Percentiles rank a stretch among this genome's conserved stretches.
phyloP scores from a whole-genome alignment of 345 rosid species.

The Nasturtium officinale region DNA sequence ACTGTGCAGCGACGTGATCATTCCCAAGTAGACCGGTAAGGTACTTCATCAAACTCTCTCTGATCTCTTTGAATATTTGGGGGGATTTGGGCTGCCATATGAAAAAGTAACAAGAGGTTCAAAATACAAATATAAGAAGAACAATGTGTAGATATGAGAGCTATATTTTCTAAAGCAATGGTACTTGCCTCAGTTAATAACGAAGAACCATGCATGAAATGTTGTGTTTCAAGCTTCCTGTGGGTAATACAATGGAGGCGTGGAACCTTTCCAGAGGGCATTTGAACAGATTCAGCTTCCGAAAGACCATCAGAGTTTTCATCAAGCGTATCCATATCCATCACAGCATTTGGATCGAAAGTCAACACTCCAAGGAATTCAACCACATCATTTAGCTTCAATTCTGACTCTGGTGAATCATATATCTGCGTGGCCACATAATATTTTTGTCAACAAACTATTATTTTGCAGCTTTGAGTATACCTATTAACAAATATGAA shows the following conservation, averaged over 20 bases:
- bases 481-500: neutral
- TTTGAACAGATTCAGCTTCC: constrained; percentile 57
- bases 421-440: constrained; percentile 57
- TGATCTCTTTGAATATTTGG: constrained; percentile 55
- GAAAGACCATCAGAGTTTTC: constrained; percentile 50
- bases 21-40: constrained; percentile 77
- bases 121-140: neutral
- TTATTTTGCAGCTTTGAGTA: neutral
- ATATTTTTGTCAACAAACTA: constrained; percentile 10
- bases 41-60: constrained; percentile 68
- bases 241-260: constrained; percentile 83
- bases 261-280: constrained; percentile 78
- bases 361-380: constrained; percentile 86
- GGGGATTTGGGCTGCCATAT: constrained; percentile 60
- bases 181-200: constrained; percentile 61
- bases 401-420: constrained; percentile 73
- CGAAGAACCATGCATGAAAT: constrained; percentile 55
- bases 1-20: constrained; percentile 75
- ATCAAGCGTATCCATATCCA: constrained; percentile 48
- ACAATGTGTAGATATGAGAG: neutral
- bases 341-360: constrained; percentile 51
- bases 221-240: constrained; percentile 68
- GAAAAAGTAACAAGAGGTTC: constrained; percentile 16
- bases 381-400: constrained; percentile 84
- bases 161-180: neutral